A percentile compares a stretch with the other conserved stretches of the same genome.
Evolutionary conservation across 345 rosid genomes (phyloP).

Genomic region (Euphorbia peplus): DNA sequence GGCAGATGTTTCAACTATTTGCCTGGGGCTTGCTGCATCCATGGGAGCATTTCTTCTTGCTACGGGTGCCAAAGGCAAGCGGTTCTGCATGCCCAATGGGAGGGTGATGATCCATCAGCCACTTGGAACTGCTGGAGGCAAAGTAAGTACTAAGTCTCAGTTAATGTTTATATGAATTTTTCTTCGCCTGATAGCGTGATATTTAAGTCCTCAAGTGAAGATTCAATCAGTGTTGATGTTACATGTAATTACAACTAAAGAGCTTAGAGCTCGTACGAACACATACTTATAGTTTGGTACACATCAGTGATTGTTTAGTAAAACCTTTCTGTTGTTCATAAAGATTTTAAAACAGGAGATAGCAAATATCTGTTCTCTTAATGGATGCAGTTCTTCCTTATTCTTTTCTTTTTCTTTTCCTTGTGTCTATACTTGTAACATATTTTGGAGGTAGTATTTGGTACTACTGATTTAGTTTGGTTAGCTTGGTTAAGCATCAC

Average conservation of each 20-base stretch:
- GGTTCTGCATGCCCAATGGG: conserved; percentile 93
- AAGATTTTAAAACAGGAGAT: background rate
- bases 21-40: conserved; percentile 90
- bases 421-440: background rate
- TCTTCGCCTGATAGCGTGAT: background rate
- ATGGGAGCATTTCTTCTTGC: conserved; percentile 93
- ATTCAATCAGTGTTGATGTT: conserved; percentile 3
- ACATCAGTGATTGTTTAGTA: background rate
- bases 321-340: background rate
- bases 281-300: background rate
- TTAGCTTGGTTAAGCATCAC: background rate
- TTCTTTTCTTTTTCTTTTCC: background rate
- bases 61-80: conserved; percentile 85
- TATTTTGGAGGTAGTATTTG: background rate
- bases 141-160: conserved; percentile 40
- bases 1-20: conserved; percentile 94
- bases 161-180: background rate
- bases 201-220: background rate
- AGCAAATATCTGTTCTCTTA: background rate
- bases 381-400: background rate
- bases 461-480: background rate
- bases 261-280: too few species aligned
- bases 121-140: conserved; percentile 84
- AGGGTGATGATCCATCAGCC: conserved; percentile 96
- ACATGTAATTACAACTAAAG: background rate